A percentile compares a stretch with the other conserved stretches of the same genome.
Evolutionary conservation across 495 filamentous ascomycete genomes (phyloP).

Genomic region (Penicillium bovifimosum): DNA sequence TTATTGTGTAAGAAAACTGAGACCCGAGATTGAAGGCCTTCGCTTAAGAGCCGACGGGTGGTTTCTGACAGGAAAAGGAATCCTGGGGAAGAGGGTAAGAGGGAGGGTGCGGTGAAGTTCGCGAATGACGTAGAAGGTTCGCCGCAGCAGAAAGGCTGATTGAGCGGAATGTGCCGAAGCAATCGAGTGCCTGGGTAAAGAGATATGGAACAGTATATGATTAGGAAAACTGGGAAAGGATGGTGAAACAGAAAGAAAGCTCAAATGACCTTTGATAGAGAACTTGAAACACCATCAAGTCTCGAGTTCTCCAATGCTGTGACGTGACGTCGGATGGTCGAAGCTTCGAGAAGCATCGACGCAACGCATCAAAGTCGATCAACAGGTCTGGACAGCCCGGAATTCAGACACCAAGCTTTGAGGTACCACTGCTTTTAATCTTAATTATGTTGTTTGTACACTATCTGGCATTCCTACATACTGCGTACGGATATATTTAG

Average conservation of each 20-base stretch:
- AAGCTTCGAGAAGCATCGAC: constrained; percentile 39
- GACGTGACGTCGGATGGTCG: constrained; percentile 31
- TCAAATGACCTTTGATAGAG: not conserved
- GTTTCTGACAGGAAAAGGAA: constrained; percentile 4
- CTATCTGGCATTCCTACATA: too few relatives aligned
- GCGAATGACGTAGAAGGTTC: constrained; percentile 44
- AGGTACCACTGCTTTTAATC: too few relatives aligned
- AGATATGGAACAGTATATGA: too few relatives aligned
- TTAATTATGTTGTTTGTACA: too few relatives aligned
- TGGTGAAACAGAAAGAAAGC: constrained; percentile 4
- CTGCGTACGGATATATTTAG: too few relatives aligned
- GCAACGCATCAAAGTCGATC: not conserved
- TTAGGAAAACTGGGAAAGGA: constrained; percentile 15
- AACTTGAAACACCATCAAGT: not conserved
- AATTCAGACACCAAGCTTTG: too few relatives aligned
- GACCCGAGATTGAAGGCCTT: not conserved
- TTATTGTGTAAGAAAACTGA: constrained; percentile 5
- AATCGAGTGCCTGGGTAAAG: not conserved
- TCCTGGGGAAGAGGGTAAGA: not conserved
- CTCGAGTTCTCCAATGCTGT: constrained; percentile 15
- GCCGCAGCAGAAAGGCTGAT: not conserved
- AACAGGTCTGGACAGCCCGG: too few relatives aligned
- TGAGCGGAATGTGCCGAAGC: not conserved
- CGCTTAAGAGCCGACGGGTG: constrained; percentile 14
- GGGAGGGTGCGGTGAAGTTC: constrained; percentile 11